Conservation (phyloP, 331 rosid species). For the Phaseolus coccineus region DNA sequence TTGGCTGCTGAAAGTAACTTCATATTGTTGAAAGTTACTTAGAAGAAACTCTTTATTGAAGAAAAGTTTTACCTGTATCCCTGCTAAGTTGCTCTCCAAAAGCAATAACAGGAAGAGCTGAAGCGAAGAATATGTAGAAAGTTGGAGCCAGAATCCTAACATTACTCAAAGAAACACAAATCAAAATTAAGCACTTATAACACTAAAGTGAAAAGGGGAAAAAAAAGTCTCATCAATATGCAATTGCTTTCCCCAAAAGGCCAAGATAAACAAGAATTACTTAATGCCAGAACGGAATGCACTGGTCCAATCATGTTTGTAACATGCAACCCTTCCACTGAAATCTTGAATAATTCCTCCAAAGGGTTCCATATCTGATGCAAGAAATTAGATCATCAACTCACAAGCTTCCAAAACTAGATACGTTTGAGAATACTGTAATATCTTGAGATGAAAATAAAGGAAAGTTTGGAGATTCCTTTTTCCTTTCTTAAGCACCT, state of each 20-base stretch:
- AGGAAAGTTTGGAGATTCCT: not conserved
- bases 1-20: not conserved
- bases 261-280: conserved; percentile 42
- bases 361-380: conserved; percentile 61
- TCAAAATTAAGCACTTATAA: conserved; percentile 5
- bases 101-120: conserved; percentile 91
- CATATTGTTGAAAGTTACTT: not conserved
- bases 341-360: conserved; percentile 64
- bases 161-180: conserved; percentile 13
- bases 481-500: not conserved
- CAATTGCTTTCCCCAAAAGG: not conserved
- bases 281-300: conserved; percentile 60
- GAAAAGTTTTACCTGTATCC: conserved; percentile 62
- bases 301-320: conserved; percentile 68
- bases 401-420: not conserved
- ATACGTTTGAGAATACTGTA: not conserved
- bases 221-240: not conserved
- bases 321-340: conserved; percentile 70
- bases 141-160: conserved; percentile 86
- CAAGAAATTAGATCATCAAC: conserved; percentile 20
- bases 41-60: not conserved
- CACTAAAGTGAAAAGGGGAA: not conserved
- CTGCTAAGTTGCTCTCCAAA: conserved; percentile 82
- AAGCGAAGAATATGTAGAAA: conserved; percentile 81
- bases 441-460: not conserved